Conservation (phyloP, 257 asterid species). For the Forsythia suspensa region DNA sequence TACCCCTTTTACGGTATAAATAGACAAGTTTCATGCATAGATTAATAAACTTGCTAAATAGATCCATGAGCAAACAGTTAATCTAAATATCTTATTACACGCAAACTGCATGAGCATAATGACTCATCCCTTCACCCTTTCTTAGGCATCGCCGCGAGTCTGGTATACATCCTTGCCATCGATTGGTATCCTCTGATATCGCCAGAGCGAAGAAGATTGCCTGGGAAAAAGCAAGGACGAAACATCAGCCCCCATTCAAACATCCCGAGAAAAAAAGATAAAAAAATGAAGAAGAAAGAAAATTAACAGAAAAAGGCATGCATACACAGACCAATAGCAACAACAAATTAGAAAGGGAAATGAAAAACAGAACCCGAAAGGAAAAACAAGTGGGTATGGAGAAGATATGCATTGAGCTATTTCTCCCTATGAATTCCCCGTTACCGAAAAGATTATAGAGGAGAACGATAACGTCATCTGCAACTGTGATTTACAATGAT, state of each 20-base stretch:
- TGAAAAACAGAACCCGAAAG: neutral
- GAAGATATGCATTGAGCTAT: neutral
- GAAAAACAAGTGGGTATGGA: neutral
- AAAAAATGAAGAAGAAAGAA: neutral
- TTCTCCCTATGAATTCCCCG: neutral
- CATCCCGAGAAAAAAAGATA: neutral
- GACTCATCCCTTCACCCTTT: slow-evolving; percentile 48
- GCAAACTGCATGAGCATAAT: slow-evolving; percentile 7
- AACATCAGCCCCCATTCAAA: neutral
- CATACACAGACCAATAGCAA: neutral
- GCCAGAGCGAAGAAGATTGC: slow-evolving; percentile 95
- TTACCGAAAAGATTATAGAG: neutral
- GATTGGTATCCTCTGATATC: slow-evolving; percentile 90
- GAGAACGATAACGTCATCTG: neutral
- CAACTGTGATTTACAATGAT: neutral
- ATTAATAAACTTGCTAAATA: neutral
- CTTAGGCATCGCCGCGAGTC: slow-evolving; percentile 99
- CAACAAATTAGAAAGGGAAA: neutral
- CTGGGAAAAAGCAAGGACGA: slow-evolving; percentile 30
- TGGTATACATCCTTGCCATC: slow-evolving; percentile 97
- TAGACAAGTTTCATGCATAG: neutral
- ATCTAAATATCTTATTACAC: neutral
- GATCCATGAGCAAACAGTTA: slow-evolving; percentile 13
- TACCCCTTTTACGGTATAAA: too few relatives aligned
- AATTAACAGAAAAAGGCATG: neutral